Evolutionary conservation across 371 early-diverging fungal genomes (phyloP), one percentile per base, ranked within the genome.

Genomic region (Umbelopsis sp.): DNA sequence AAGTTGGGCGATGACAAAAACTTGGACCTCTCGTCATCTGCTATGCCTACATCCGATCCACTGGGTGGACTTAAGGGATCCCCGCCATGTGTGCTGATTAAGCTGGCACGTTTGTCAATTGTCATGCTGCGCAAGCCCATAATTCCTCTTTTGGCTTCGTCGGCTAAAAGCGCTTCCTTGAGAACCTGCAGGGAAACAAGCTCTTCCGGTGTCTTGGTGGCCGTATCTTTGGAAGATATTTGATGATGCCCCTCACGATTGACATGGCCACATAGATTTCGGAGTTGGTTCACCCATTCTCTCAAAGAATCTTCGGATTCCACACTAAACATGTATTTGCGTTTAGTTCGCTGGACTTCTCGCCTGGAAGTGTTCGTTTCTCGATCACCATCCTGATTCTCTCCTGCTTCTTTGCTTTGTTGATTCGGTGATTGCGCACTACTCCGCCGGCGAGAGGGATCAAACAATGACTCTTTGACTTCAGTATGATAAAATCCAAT

Each of bases 181-280:
- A 88, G 70, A 5, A 88, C 86, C 53, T 86, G 88, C 1, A 88
- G 74, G 2, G 84, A 86, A 32, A 88, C 83, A 16, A 75, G 73
- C 45, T 78, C 74, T 46, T 83, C 83, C 2, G 57, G 57, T 0
- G 57, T 35, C 12, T 57, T 57, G 11, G 18, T 29, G 18, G 35
- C 57, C 4, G 57, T 57, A 57, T 57, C 57, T 57, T 57, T 57
- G 14, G 57, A 57, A 10, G 57, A 57, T 24, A 57, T 57, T 35
- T 57, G 57, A 35, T 57, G 57, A 57, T 57, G 57, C 14, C 57
- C 57, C 18, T 57, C 57, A 14, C 57, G 29, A 57, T 57, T 44
- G 1, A 83, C 75, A 37, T 70, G 46, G 0, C 80, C 84, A 37
- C 82, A 77, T 10, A 78, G 35, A 20, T 51, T 63, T 63, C 72